Percentiles rank a stretch among this genome's conserved stretches.
phyloP scores from a whole-genome alignment of 768 basidiomycete genomes.

The Mycena latifolia region DNA sequence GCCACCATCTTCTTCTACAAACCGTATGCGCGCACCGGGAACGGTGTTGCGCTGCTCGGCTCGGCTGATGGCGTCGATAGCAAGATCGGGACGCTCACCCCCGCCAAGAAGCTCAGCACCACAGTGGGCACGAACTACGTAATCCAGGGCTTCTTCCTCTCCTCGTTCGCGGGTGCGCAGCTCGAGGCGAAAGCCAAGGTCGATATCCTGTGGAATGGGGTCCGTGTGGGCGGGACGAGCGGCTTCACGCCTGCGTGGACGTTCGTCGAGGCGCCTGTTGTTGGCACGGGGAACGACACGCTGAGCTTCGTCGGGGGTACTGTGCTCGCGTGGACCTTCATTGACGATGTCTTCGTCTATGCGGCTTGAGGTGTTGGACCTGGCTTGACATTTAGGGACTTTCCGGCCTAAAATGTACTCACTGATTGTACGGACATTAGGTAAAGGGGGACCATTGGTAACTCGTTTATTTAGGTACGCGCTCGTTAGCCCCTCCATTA shows the following conservation, averaged over 20 bases:
- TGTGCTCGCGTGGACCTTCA: constrained; percentile 62
- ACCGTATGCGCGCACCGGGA: constrained; percentile 55
- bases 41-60: constrained; percentile 57
- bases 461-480: constrained; percentile 1
- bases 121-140: constrained; percentile 51
- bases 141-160: constrained; percentile 58
- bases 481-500: not conserved
- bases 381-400: constrained; percentile 12
- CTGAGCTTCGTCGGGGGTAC: constrained; percentile 57
- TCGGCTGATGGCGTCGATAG: constrained; percentile 53
- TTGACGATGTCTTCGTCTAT: constrained; percentile 56
- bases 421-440: constrained; percentile 5
- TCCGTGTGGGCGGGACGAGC: constrained; percentile 46
- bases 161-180: constrained; percentile 49
- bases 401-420: constrained; percentile 5
- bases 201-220: constrained; percentile 59
- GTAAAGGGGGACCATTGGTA: constrained; percentile 5
- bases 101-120: constrained; percentile 54
- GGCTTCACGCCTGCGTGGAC: constrained; percentile 52
- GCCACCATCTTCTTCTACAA: constrained; percentile 59
- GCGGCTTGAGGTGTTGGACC: constrained; percentile 9
- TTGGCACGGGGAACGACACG: constrained; percentile 50
- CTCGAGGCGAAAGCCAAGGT: constrained; percentile 51
- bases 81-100: constrained; percentile 22
- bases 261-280: constrained; percentile 50